Evolutionary conservation across 345 rosid species (phyloP), one percentile per base, ranked within the genome.

Genomic region (Lepidium africanum): DNA sequence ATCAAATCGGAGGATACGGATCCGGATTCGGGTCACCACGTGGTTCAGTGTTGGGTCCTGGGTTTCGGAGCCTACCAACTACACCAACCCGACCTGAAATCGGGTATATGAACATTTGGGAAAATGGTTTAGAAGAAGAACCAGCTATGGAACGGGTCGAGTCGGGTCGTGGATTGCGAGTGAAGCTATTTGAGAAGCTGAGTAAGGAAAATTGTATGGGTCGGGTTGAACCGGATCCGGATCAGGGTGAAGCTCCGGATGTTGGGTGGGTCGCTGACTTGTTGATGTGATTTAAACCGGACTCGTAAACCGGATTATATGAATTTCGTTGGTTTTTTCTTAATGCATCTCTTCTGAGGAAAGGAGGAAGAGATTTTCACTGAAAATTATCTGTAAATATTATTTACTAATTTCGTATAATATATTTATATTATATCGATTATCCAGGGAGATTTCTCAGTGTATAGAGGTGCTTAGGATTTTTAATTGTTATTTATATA

Each of bases 231-330:
- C 36, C 75, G 38, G 67, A 39, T 1, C 62, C 71, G 36, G 10
- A 30, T 38, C 69, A 53, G 9, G 59, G 51, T 32, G 69, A 82
- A 1, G 57, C 55, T n/a, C 83, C 69, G 25, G 92, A 92, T 71
- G 81, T 90, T 1, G 91, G 80, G 13, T 90, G 98, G 98, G 86
- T 92, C 5, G 86, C 98, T 37, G 98, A 92, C 15, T 73, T 92
- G 17, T 71, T 89, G 39, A 70, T 77, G 71, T 88, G 59, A 67
- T 58, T 14, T 14, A 0, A 49, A 66, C 52, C 62, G 48, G 54
- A 58, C 30, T n/a, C 46, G 54, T 39, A 2, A 12, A 9, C 14
- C 40, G 10, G 45, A 14, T 0, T 25, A 25, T 36, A 33, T 55
- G 9, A 33, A 9, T 27, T 12, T 54, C 39, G 70, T 38, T 17